Conservation (phyloP, 306 rosid genomes). For the Elaeagnus macrophylla region DNA sequence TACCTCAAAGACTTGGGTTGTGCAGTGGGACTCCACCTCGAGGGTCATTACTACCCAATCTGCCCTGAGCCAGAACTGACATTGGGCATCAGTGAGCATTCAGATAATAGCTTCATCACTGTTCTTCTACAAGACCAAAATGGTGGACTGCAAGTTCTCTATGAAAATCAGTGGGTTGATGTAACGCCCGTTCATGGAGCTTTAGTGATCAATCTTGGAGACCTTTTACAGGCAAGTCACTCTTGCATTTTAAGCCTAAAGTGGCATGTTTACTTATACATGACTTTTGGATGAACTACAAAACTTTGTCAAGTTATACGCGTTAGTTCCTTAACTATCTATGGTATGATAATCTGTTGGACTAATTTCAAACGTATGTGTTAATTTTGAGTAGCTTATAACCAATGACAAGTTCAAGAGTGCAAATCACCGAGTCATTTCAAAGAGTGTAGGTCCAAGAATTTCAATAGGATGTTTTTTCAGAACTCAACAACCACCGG, state of each 20-base stretch:
- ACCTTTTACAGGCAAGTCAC: neutral
- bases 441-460: slow-evolving; percentile 7
- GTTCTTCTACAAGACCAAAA: slow-evolving; percentile 6
- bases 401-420: slow-evolving; percentile 17
- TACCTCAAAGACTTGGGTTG: slow-evolving; percentile 5
- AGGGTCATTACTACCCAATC: neutral
- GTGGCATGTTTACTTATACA: too few species aligned
- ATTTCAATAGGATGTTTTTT: slow-evolving; percentile 15
- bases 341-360: neutral
- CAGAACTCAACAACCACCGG: neutral
- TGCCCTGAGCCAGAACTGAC: slow-evolving; percentile 12
- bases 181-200: neutral
- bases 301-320: too few species aligned
- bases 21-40: neutral
- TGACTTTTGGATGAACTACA: too few species aligned
- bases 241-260: neutral
- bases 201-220: neutral
- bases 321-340: too few species aligned
- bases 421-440: slow-evolving; percentile 10
- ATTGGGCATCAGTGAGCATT: neutral
- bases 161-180: slow-evolving; percentile 1
- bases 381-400: slow-evolving; percentile 9
- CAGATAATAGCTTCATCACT: slow-evolving; percentile 1
- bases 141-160: slow-evolving; percentile 9
- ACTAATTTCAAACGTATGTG: neutral